Conservation (phyloP, 148 eudicot genomes). For the Persicaria tinctoria region DNA sequence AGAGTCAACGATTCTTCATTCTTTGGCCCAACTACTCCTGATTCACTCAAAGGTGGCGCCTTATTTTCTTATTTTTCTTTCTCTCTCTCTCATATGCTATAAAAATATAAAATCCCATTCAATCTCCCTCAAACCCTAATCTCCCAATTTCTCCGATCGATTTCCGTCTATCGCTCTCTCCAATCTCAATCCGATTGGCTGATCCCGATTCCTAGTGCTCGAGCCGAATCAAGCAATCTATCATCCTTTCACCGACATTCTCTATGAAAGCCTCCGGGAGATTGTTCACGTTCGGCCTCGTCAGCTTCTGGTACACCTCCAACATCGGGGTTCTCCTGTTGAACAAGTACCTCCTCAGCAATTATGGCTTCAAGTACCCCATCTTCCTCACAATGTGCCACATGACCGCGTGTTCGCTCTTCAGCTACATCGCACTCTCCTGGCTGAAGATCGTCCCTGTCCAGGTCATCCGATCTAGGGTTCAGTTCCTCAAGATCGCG, state of each 20-base stretch:
- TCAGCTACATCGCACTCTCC: conserved; percentile 13
- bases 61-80: neutral
- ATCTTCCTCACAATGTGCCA: conserved; percentile 18
- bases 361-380: conserved; percentile 13
- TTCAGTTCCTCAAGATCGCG: conserved; percentile 11
- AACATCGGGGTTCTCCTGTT: conserved; percentile 13
- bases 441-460: conserved; percentile 14
- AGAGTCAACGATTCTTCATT: conserved; percentile 1
- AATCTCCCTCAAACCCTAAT: conserved; percentile 9
- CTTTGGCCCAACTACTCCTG: neutral
- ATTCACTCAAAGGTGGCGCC: conserved; percentile 14
- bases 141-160: neutral
- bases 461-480: conserved; percentile 10
- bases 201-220: neutral
- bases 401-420: conserved; percentile 15
- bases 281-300: conserved; percentile 57
- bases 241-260: neutral
- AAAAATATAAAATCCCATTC: neutral
- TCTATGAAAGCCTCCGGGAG: conserved; percentile 38
- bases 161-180: neutral
- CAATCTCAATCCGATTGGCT: neutral
- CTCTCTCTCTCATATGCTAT: neutral
- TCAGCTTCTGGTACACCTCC: conserved; percentile 12
- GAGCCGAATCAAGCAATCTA: neutral
- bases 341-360: conserved; percentile 8